These are phyloP conservation scores for Cubamyces sp. DNA, from an alignment of 768 basidiomycete genomes.

Conservation along the genomic window DNA sequence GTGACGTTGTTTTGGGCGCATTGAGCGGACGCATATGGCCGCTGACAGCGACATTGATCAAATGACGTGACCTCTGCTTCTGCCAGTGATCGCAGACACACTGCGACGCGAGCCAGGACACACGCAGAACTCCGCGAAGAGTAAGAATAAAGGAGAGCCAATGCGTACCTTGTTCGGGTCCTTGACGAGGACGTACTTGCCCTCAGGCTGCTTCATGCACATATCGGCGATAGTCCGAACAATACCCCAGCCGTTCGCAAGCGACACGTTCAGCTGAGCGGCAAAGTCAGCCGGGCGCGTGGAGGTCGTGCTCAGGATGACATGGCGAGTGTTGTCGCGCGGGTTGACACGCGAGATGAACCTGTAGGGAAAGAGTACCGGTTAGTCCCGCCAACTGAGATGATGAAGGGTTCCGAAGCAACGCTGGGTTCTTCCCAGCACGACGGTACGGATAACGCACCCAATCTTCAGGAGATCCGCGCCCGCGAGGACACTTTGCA, in stretches of 20 bases:
- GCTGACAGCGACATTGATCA: constrained; percentile 15
- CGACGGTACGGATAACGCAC: constrained; percentile 49
- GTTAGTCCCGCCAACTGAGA: constrained; percentile 7
- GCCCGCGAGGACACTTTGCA: constrained; percentile 92
- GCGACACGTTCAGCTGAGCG: constrained; percentile 89
- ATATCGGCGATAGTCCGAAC: constrained; percentile 93
- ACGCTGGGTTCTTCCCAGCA: no score
- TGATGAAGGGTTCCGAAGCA: neutral
- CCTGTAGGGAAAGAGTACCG: constrained; percentile 44
- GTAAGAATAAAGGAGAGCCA: constrained; percentile 3
- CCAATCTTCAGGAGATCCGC: constrained; percentile 98
- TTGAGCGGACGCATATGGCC: neutral
- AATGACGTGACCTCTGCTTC: constrained; percentile 14
- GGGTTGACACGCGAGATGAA: constrained; percentile 95
- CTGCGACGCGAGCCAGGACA: neutral
- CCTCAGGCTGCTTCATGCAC: constrained; percentile 96
- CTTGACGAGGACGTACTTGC: constrained; percentile 96
- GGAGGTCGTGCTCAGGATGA: constrained; percentile 92
- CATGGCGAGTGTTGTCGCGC: constrained; percentile 93
- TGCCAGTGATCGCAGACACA: neutral
- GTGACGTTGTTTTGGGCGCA: neutral
- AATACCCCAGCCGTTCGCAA: constrained; percentile 98
- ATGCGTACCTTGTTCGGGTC: constrained; percentile 91
- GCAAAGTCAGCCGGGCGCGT: constrained; percentile 96
- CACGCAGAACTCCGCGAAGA: constrained; percentile 1